Percentiles rank a stretch among this genome's conserved stretches.
phyloP scores from a whole-genome alignment of 495 filamentous ascomycete genomes.

The Cladorrhinum samala region DNA sequence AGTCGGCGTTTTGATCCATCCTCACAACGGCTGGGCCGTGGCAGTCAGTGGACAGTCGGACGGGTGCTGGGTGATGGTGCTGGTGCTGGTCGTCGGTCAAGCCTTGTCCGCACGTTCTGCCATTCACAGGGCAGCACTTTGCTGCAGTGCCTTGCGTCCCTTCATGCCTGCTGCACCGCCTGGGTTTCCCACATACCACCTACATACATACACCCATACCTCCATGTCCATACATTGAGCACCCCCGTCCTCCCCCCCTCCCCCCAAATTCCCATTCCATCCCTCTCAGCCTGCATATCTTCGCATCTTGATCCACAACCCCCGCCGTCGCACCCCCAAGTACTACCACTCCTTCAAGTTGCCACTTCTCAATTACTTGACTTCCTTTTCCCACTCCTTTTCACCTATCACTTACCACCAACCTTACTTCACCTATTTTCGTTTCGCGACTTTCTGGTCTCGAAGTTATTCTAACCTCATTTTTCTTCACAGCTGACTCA shows the following conservation, averaged over 20 bases:
- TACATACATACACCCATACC: constrained; percentile 18
- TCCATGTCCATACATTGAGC: constrained; percentile 31
- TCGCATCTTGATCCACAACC: constrained; percentile 34
- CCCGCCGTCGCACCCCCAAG: constrained; percentile 24
- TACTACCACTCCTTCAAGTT: constrained; percentile 22
- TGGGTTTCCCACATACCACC: constrained; percentile 16
- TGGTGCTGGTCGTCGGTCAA: constrained; percentile 15
- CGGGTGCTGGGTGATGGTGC: background rate
- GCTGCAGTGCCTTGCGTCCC: constrained; percentile 37
- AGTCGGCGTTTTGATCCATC: constrained; percentile 22
- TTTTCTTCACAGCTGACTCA: constrained; percentile 40
- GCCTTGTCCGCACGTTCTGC: constrained; percentile 21
- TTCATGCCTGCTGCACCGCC: constrained; percentile 30
- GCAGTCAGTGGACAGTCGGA: background rate
- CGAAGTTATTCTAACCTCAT: constrained; percentile 34
- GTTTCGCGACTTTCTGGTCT: constrained; percentile 16
- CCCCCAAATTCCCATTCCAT: constrained; percentile 20
- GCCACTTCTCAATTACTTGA: constrained; percentile 27
- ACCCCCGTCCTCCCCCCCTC: constrained; percentile 20
- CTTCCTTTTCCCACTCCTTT: constrained; percentile 15
- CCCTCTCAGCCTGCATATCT: constrained; percentile 35
- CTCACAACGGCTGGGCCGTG: constrained; percentile 15
- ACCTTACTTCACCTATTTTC: constrained; percentile 5
- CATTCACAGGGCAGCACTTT: constrained; percentile 26
- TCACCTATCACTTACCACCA: constrained; percentile 12